Evolutionary conservation across 2,329 filamentous ascomycete genomes (phyloP), one percentile per base, ranked within the genome.

Genomic region (Thielaviopsis punctulata): DNA sequence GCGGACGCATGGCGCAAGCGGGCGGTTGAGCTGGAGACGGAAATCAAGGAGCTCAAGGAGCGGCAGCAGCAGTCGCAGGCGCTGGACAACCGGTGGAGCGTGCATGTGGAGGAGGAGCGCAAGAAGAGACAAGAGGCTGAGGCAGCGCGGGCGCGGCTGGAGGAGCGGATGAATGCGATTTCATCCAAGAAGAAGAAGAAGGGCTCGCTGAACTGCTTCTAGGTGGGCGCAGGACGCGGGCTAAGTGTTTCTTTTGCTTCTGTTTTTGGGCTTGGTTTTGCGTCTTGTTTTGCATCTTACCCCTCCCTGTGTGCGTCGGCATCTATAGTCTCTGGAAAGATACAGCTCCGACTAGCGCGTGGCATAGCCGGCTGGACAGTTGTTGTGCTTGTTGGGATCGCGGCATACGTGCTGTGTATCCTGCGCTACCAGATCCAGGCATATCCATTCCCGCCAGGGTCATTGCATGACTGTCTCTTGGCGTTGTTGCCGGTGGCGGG

Each of bases 181-280:
- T 89, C 82, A 68, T 79, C 76, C 71, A 92, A 93, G 73, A 95
- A 90, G 76, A 89, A 93, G 78, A 89, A 88, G 75, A 95, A 94
- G 77, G 80, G 84, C 62, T 89, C 84, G 59, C 76, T 98, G 67
- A 96, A 95, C 72, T 98, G 92, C 76, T 98, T 98, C 73, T 95
- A 87, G 68, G 56, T 52, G 60, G 60, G 49, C 57, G 57, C 57
- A 57, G 59, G 48, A 30, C 50, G 41, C 25, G 33, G 25, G 41
- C 39, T 49, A 48, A 44, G 47, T 45, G 49, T 23, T 48, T 49
- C 27, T 45, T 50, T 27, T 53, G 50, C 30, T 55, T 21, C 30
- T 36, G 19, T 19, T 23, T 33, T 15, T 45, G n/a, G 7, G 21
- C 25, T n/a, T 48, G 13, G 18, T 47, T 23, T 25, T 47, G 25